Base-by-base conservation (phyloP, 257 asterid genomes). In the Nicotiana tabacum region DNA sequence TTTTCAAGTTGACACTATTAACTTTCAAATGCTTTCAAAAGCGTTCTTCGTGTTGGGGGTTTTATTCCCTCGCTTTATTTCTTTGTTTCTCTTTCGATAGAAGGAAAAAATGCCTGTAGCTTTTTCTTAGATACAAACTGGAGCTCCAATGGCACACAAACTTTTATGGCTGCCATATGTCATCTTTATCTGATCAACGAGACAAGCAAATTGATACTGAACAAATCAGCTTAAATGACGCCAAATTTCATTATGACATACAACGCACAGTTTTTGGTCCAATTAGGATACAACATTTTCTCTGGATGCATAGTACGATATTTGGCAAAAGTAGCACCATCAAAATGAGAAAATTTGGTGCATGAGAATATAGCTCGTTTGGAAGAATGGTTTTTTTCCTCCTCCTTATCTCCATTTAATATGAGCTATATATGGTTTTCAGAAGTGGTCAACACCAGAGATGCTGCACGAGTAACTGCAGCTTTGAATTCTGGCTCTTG, bases 311-410 rank as follows among this genome's bases (percentile, higher is more conserved):
- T 17, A 18, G 65, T 58, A 58, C 24, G 29, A 74, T 48, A 74
- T 27, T 48, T 74, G 80, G 43, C 80, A 74, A 51, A 48, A 74
- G 4, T 74, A 15, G 80, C 64, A 74, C 80, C 80, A 48, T 27
- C 43, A 51, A 74, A 74, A 74, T 48, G 80, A 21, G 80, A 74
- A 74, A 74, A 74, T 51, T 51, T 27, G 80, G 64, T 74, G 80
- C 64, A 27, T 13, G 48, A 66, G 58, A 53, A 53, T 53, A 53
- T 32, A 66, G 74, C 74, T 39, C 33, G 48, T 16, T 66, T 66
- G 76, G 76, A 66, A 33, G 51, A 66, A 32, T 32, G 67, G 24
- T 58, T 18, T 58, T 32, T 8, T 16, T 32, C 0, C 8, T 16
- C n/a, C 18, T 32, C 76, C 51, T 66, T 46, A 33, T 9, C 51